Base-by-base conservation (phyloP, 345 rosid genomes). In the Salix dunnii region DNA sequence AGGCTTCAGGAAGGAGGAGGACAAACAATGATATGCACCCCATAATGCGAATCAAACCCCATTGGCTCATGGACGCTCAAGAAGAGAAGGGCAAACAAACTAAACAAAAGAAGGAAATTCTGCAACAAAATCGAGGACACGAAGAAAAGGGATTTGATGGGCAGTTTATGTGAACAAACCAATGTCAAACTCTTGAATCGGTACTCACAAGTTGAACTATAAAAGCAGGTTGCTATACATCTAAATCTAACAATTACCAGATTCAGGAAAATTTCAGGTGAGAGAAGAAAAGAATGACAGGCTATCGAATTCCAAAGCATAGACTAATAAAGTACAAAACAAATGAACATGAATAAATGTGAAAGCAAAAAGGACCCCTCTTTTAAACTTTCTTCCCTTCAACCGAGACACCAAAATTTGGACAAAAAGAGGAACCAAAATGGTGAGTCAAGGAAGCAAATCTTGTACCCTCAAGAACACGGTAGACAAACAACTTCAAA, bases 31-130 rank as follows among this genome's bases (percentile, higher is more conserved):
- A 65, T 81, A 81, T n/a, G 70, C 82, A 73, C 46, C 80, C 67
- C 66, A 82, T 18, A 42, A 77, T 76, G 71, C 31, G 74, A 27
- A 70, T 67, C 30, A 77, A 64, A 36, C 73, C 51, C 65, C 74
- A 66, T 66, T 36, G 79, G 77, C 36, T 86, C 94, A 92, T 90
- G 18, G 36, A 2, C 74, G n/a, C 60, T 63, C 33, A 25, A 11
- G 51, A 71, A 62, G 33, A 70, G 62, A 35, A 72, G 31, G 51
- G 33, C 3, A n/a, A 17, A 64, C 16, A 58, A 67, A 23, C 36
- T 5, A 23, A 46, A 48, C 63, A 25, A 61, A 76, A 70, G 70
- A 33, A 25, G 14, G 35, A 23, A 31, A 68, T 28, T 70, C 40
- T 42, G 36, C 74, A 3, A 30, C 42, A 18, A 27, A 28, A 69